These are phyloP conservation scores for Pythium brachiatum DNA, from an alignment of 352 stramenopile genomes.

Conservation along the genomic window DNA sequence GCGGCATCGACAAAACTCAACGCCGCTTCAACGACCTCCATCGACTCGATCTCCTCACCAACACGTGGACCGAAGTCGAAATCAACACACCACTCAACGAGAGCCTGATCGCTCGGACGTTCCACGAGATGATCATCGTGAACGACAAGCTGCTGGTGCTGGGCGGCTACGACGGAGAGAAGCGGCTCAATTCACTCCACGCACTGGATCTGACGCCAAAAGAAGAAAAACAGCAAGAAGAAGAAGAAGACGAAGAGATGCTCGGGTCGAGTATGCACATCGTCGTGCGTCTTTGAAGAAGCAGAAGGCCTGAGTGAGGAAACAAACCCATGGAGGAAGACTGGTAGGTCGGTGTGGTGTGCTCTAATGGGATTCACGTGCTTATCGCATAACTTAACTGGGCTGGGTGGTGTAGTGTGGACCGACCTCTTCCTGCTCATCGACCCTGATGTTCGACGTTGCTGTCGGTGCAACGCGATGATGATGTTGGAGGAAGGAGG, in stretches of 20 bases:
- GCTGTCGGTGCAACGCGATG: not conserved
- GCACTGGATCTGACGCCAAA: constrained; percentile 55
- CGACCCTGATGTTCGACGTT: not conserved
- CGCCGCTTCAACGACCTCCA: constrained; percentile 83
- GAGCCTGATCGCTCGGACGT: constrained; percentile 56
- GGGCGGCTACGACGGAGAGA: constrained; percentile 77
- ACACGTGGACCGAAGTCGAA: constrained; percentile 79
- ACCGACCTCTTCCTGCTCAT: not conserved
- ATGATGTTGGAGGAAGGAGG: not conserved
- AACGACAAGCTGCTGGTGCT: constrained; percentile 79
- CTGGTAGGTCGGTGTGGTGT: no score
- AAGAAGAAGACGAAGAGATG: not conserved
- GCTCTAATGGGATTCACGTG: not conserved
- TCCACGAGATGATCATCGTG: constrained; percentile 75
- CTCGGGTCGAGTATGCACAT: not conserved
- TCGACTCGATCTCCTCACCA: constrained; percentile 61
- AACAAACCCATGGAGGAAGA: not conserved
- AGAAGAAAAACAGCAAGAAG: no score
- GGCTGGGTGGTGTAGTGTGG: no score
- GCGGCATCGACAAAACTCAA: constrained; percentile 83
- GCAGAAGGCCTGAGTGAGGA: not conserved
- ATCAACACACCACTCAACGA: constrained; percentile 43
- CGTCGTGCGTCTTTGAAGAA: not conserved
- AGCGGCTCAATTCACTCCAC: constrained; percentile 78
- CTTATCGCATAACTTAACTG: constrained; percentile 9